These are phyloP conservation scores for Spirogloea muscicola DNA, from an alignment of 139 green algal species.

Conservation along the genomic window DNA sequence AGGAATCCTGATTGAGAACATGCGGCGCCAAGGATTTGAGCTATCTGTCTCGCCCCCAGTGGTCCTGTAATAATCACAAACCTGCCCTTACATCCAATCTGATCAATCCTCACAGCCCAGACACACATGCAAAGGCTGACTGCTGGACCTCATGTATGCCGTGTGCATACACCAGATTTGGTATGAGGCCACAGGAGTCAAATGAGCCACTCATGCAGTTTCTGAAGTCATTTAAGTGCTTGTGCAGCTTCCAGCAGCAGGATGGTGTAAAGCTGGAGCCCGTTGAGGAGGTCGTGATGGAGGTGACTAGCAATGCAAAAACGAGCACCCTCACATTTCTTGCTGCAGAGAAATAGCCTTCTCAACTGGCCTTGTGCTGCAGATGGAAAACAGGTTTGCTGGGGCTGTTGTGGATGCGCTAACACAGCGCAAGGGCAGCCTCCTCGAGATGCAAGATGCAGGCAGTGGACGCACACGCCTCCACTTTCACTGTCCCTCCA, in stretches of 20 bases:
- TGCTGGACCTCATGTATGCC: too few species aligned
- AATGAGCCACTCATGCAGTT: too few species aligned
- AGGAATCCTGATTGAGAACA: slow-evolving; percentile 77
- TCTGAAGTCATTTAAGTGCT: too few species aligned
- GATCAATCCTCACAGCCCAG: too few species aligned
- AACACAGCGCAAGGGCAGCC: slow-evolving; percentile 50
- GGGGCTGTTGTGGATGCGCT: slow-evolving; percentile 66
- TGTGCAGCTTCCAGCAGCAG: slow-evolving; percentile 45
- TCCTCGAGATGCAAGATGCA: slow-evolving; percentile 63
- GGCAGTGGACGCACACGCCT: slow-evolving; percentile 57
- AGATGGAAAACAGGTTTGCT: slow-evolving; percentile 59
- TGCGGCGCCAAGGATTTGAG: slow-evolving; percentile 83
- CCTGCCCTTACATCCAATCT: too few species aligned
- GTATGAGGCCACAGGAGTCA: too few species aligned
- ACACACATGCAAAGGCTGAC: too few species aligned
- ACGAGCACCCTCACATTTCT: too few species aligned
- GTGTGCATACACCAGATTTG: too few species aligned
- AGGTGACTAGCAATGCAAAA: slow-evolving; percentile 42
- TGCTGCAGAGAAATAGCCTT: too few species aligned
- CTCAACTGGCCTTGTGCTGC: background rate
- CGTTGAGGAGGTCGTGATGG: slow-evolving; percentile 78
- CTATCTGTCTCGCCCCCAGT: slow-evolving; percentile 75
- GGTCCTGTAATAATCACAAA: slow-evolving; percentile 37
- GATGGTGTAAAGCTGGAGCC: slow-evolving; percentile 66
- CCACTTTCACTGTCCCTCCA: slow-evolving; percentile 61